These are phyloP conservation scores for Pichia phayaonensis DNA, from an alignment of 805 yeast genomes.

Conservation along the genomic window DNA sequence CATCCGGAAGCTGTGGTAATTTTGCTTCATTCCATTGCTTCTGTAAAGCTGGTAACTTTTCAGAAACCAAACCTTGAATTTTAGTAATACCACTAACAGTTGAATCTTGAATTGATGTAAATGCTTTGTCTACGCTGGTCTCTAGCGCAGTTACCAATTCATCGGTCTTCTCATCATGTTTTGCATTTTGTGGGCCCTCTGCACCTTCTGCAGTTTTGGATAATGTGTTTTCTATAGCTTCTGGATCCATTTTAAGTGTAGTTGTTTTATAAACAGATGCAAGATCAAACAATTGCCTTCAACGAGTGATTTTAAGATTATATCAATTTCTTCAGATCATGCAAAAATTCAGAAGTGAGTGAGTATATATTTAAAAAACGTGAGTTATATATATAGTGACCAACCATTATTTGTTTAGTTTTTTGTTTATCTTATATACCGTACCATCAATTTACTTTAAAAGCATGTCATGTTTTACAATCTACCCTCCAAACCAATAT, in stretches of 20 bases:
- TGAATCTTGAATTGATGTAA: conserved; percentile 36
- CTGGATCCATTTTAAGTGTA: conserved; percentile 7
- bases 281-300: not conserved
- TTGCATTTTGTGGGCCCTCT: conserved; percentile 5
- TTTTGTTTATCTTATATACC: too few species aligned
- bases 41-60: conserved; percentile 27
- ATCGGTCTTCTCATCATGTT: conserved; percentile 41
- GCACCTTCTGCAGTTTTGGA: not conserved
- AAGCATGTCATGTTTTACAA: conserved; percentile 11
- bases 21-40: conserved; percentile 21
- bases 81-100: conserved; percentile 31
- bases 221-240: conserved; percentile 4
- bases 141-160: conserved; percentile 49
- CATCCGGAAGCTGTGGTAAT: conserved; percentile 5
- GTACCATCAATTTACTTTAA: not conserved
- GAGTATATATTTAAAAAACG: too few species aligned
- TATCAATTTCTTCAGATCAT: not conserved
- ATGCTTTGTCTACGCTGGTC: conserved; percentile 31
- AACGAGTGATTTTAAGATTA: not conserved
- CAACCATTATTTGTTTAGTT: too few species aligned
- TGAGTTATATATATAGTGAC: not conserved
- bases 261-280: not conserved
- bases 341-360: not conserved
- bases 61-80: conserved; percentile 17
- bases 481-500: conserved; percentile 74